Evolutionary conservation across 352 stramenopile genomes (phyloP).

Genomic region (Phytophthora ohioensis): DNA sequence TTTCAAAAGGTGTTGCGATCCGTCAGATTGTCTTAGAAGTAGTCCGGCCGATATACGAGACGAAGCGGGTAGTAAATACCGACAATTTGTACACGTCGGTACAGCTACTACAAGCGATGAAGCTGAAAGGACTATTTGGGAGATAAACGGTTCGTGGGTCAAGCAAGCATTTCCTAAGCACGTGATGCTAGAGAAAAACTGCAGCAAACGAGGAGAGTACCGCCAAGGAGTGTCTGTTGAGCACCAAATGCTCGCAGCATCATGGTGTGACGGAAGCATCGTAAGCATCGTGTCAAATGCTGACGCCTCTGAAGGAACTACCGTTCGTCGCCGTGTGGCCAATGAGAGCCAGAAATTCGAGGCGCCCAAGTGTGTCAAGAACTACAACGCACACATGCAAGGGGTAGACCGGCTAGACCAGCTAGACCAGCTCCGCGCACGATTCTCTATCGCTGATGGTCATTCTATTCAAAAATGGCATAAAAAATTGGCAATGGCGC

Average conservation of each 20-base stretch:
- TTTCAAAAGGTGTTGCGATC: neutral
- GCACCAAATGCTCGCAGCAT: constrained; percentile 31
- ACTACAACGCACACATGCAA: constrained; percentile 48
- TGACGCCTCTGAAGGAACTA: constrained; percentile 23
- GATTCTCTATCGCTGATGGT: constrained; percentile 41
- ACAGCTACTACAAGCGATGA: constrained; percentile 32
- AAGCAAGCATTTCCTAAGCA: constrained; percentile 37
- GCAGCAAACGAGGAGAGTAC: constrained; percentile 7
- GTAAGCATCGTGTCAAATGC: constrained; percentile 39
- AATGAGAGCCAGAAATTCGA: constrained; percentile 17
- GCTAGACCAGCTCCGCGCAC: constrained; percentile 12
- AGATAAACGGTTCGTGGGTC: constrained; percentile 21
- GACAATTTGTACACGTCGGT: constrained; percentile 52
- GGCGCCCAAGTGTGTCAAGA: constrained; percentile 26
- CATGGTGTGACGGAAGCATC: constrained; percentile 37
- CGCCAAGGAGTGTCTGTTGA: constrained; percentile 21
- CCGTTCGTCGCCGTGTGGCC: neutral
- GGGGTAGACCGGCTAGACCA: constrained; percentile 29
- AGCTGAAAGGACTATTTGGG: constrained; percentile 30
- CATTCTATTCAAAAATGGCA: constrained; percentile 46
- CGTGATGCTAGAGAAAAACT: constrained; percentile 24
- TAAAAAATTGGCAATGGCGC: constrained; percentile 39
- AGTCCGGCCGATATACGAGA: constrained; percentile 19
- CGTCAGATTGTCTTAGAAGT: constrained; percentile 40
- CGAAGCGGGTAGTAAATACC: constrained; percentile 34